Evolutionary conservation across 768 basidiomycete genomes (phyloP).

Genomic region (Hygrophorus russula): DNA sequence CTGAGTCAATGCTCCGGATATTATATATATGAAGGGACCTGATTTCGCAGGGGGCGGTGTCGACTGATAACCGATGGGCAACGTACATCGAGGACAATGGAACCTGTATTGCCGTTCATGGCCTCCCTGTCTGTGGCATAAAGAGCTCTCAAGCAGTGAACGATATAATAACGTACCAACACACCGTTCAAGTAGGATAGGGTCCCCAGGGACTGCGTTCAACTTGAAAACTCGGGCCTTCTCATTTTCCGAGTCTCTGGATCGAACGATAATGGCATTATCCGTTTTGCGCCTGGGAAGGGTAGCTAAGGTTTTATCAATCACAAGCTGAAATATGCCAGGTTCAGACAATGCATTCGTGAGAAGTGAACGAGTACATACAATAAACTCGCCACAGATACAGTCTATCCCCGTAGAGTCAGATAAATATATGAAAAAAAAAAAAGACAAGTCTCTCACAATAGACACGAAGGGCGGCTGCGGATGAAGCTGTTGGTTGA

Average conservation of each 20-base stretch:
- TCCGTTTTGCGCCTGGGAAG: conserved; percentile 71
- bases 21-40: conserved; percentile 69
- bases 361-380: conserved; percentile 24
- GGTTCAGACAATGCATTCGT: background rate
- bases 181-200: conserved; percentile 73
- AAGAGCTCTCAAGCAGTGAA: background rate
- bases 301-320: conserved; percentile 60
- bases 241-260: conserved; percentile 45
- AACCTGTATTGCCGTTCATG: conserved; percentile 71
- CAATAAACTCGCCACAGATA: conserved; percentile 82
- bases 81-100: conserved; percentile 53
- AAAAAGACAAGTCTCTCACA: conserved; percentile 34
- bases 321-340: conserved; percentile 48
- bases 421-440: conserved; percentile 10
- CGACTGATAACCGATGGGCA: conserved; percentile 70
- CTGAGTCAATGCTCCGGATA: conserved; percentile 77
- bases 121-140: conserved; percentile 39
- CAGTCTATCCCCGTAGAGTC: conserved; percentile 41
- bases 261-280: conserved; percentile 68
- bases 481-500: conserved; percentile 68
- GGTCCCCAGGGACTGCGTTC: conserved; percentile 60
- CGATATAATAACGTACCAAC: conserved; percentile 12
- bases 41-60: conserved; percentile 67
- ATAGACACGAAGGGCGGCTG: conserved; percentile 70
- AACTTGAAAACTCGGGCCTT: conserved; percentile 77